Percentiles rank a stretch among this genome's conserved stretches.
Conservation (phyloP, 2,329 filamentous ascomycete species). For the Epichloe gansuensis region DNA sequence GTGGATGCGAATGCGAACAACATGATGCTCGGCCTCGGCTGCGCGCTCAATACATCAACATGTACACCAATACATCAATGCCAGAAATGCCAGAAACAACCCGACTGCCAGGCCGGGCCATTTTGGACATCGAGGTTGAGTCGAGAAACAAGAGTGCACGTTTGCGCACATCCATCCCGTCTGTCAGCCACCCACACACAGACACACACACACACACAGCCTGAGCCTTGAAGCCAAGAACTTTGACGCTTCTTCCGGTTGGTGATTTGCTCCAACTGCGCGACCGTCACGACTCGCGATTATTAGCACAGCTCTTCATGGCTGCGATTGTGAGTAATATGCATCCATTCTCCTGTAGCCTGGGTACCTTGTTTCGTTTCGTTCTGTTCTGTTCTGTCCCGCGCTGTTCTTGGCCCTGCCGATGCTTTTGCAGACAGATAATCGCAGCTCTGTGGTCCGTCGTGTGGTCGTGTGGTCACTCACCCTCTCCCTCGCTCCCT, state of each 20-base stretch:
- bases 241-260: background rate
- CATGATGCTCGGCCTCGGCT: constrained; percentile 2
- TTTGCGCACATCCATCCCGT: too few species aligned
- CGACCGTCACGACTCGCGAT: background rate
- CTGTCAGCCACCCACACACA: too few species aligned
- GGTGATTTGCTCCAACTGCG: constrained; percentile 1
- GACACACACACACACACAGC: too few species aligned
- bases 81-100: too few species aligned
- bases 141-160: too few species aligned
- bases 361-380: background rate
- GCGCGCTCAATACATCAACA: background rate
- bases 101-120: too few species aligned
- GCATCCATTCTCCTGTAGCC: background rate
- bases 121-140: too few species aligned
- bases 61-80: too few species aligned
- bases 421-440: background rate
- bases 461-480: background rate
- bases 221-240: background rate
- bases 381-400: background rate
- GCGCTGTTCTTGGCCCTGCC: background rate
- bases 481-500: background rate
- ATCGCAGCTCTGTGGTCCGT: background rate
- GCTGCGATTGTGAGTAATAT: constrained; percentile 23
- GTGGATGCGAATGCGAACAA: background rate
- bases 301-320: constrained; percentile 17